phyloP scores from a whole-genome alignment of 176 grass and related monocot genomes.

The Coix lacrymajobi region DNA sequence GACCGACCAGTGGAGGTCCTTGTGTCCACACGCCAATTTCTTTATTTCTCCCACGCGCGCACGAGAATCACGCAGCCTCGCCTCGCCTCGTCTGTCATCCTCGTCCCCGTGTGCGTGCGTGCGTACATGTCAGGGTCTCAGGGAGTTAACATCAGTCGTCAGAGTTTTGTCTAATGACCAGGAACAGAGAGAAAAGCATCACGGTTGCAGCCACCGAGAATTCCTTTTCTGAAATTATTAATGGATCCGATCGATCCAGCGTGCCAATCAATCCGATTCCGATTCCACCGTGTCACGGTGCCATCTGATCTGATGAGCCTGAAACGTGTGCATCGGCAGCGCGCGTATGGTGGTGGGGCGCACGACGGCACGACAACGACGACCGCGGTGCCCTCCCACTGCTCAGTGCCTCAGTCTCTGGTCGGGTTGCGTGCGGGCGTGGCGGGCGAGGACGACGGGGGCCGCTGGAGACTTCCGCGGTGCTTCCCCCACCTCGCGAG shows the following conservation, averaged over 20 bases:
- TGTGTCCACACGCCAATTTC: neutral
- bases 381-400: neutral
- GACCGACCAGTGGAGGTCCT: neutral
- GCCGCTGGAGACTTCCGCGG: neutral
- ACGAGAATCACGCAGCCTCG: neutral
- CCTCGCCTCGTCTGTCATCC: neutral
- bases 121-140: too few relatives aligned
- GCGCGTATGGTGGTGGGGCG: neutral
- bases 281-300: too few relatives aligned
- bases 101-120: neutral
- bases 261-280: neutral
- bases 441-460: neutral
- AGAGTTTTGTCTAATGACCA: neutral
- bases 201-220: neutral
- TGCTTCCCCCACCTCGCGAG: neutral
- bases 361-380: constrained; percentile 1
- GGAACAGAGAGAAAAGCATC: neutral
- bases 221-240: neutral
- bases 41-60: neutral
- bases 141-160: neutral
- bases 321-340: neutral
- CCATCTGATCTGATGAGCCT: neutral
- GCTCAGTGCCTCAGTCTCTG: neutral
- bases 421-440: neutral
- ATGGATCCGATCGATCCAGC: neutral